Conservation (phyloP, 2,329 filamentous ascomycete species). For the Zymoseptoria crescenta region DNA sequence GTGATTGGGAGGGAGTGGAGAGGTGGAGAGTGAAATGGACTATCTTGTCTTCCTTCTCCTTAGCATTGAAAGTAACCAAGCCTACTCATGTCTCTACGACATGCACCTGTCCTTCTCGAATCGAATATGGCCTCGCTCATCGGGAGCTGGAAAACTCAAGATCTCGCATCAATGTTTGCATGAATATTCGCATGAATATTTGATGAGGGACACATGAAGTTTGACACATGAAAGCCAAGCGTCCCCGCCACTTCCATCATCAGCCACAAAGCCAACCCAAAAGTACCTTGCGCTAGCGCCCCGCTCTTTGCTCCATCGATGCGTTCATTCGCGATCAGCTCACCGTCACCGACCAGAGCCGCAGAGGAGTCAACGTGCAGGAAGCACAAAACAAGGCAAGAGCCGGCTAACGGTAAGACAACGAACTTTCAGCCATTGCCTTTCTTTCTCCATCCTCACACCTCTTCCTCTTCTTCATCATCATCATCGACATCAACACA, state of each 20-base stretch:
- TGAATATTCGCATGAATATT: not conserved
- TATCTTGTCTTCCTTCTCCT: not conserved
- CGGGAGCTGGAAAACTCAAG: no score
- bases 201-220: not conserved
- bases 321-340: not conserved
- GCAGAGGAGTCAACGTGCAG: not conserved
- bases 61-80: not conserved
- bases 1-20: not conserved
- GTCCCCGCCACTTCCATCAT: not conserved
- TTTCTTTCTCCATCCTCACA: not conserved
- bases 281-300: no score
- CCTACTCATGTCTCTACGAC: not conserved
- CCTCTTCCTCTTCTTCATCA: not conserved
- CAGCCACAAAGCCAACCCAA: no score
- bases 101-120: not conserved
- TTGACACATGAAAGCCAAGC: not conserved
- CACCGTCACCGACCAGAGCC: constrained; percentile 4
- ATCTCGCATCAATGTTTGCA: no score
- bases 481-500: not conserved
- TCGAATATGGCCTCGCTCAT: not conserved
- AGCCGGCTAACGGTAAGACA: not conserved
- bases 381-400: not conserved
- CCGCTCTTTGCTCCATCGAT: not conserved
- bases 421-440: not conserved
- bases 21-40: not conserved